Percentiles rank a stretch among this genome's conserved stretches.
Evolutionary conservation across 768 basidiomycete genomes (phyloP).

Genomic region (Podaxis sp.): DNA sequence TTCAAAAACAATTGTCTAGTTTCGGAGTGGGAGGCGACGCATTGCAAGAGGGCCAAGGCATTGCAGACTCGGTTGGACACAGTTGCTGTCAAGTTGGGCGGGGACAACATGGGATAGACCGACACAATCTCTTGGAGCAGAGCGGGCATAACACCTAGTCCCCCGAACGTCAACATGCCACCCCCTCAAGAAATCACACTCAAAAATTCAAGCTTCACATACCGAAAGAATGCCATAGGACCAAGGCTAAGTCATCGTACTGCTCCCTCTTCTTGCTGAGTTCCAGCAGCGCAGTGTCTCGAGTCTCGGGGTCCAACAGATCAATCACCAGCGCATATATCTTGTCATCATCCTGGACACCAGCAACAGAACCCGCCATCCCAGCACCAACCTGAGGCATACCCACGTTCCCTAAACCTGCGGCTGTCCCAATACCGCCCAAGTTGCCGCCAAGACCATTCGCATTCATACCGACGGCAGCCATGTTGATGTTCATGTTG

Average conservation of each 20-base stretch:
- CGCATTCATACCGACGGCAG: not conserved
- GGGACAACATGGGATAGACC: constrained; percentile 93
- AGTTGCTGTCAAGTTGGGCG: constrained; percentile 94
- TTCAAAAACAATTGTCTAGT: constrained; percentile 94
- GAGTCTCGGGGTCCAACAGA: constrained; percentile 75
- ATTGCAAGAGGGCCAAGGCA: constrained; percentile 95
- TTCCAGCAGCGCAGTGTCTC: constrained; percentile 90
- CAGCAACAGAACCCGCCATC: constrained; percentile 15
- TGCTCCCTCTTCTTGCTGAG: constrained; percentile 99
- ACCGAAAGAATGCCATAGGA: constrained; percentile 99
- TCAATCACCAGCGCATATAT: constrained; percentile 92
- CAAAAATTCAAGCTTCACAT: constrained; percentile 23
- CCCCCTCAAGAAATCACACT: not conserved
- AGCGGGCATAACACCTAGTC: constrained; percentile 92
- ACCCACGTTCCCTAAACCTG: not conserved
- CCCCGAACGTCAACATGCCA: not conserved
- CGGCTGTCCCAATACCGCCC: not conserved
- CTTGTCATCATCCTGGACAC: constrained; percentile 61
- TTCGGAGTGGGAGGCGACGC: constrained; percentile 96
- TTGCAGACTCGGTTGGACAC: constrained; percentile 99
- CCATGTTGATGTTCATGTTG: constrained; percentile 29
- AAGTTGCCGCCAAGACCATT: constrained; percentile 24
- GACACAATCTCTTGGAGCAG: constrained; percentile 97
- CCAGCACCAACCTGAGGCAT: constrained; percentile 16
- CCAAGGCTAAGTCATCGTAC: constrained; percentile 96